phyloP scores from a whole-genome alignment of 2,329 filamentous ascomycete genomes.

The Tolypocladium amazonense region DNA sequence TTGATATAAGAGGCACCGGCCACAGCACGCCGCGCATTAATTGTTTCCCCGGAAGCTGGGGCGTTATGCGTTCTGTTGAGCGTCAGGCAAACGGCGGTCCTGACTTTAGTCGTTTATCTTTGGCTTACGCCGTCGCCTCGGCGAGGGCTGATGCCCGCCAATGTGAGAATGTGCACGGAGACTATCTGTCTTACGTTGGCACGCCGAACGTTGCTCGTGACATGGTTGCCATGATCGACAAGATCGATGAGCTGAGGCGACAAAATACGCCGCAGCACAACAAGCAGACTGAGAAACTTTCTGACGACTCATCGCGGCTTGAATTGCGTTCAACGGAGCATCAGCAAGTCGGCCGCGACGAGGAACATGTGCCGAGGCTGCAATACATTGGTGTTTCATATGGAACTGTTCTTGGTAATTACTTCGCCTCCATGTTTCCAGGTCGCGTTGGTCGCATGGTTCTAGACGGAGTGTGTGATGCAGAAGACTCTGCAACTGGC shows the following conservation, averaged over 20 bases:
- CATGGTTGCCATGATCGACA: background rate
- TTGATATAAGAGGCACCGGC: background rate
- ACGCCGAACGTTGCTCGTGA: background rate
- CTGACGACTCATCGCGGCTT: background rate
- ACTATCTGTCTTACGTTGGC: background rate
- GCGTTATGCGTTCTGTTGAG: background rate
- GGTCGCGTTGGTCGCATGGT: background rate
- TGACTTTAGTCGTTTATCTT: background rate
- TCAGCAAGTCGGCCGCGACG: background rate
- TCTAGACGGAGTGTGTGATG: background rate
- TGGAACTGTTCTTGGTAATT: background rate
- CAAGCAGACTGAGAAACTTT: background rate
- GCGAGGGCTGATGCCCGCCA: background rate
- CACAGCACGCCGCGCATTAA: background rate
- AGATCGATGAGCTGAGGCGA: background rate
- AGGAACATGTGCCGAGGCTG: background rate
- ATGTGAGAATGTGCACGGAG: background rate
- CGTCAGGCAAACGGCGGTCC: background rate
- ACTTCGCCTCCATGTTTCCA: background rate
- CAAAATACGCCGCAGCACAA: no score
- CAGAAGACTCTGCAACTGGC: background rate
- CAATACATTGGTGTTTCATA: background rate
- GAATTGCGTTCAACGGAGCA: background rate
- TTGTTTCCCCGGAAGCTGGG: background rate
- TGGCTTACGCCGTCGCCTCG: background rate